phyloP scores from a whole-genome alignment of 176 grass and related monocot genomes.

The Saccharum officinarum region DNA sequence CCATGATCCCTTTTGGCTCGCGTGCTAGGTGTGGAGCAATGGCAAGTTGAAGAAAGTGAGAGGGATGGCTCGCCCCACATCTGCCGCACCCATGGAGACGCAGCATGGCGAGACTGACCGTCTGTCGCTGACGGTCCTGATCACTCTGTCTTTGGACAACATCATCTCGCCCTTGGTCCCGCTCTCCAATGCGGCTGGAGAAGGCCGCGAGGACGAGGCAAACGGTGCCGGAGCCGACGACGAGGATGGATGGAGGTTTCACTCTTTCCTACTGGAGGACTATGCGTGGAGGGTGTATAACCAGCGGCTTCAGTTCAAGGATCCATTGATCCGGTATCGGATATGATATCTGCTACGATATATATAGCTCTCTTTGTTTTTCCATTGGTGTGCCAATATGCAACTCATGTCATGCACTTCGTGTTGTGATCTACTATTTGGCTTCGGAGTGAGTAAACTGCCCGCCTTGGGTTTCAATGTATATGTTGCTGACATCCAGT shows the following conservation, averaged over 20 bases:
- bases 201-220: background rate
- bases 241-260: conserved; percentile 38
- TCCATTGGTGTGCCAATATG: conserved; percentile 12
- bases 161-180: conserved; percentile 55
- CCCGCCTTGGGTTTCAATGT: background rate
- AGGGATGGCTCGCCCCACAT: conserved; percentile 44
- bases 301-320: conserved; percentile 53
- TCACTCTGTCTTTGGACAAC: conserved; percentile 57
- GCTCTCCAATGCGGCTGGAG: background rate
- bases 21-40: conserved; percentile 80
- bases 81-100: background rate
- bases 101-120: conserved; percentile 19
- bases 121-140: conserved; percentile 56
- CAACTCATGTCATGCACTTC: background rate
- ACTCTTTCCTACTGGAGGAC: conserved; percentile 48
- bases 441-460: background rate
- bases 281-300: conserved; percentile 71
- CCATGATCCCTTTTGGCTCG: conserved; percentile 30
- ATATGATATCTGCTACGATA: background rate
- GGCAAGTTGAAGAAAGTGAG: conserved; percentile 67
- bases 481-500: background rate
- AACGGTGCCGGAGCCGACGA: background rate
- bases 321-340: conserved; percentile 53
- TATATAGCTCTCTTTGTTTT: conserved; percentile 1
- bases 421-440: background rate